phyloP scores from a whole-genome alignment of 805 yeast species.

The Monosporozyma unispora region DNA sequence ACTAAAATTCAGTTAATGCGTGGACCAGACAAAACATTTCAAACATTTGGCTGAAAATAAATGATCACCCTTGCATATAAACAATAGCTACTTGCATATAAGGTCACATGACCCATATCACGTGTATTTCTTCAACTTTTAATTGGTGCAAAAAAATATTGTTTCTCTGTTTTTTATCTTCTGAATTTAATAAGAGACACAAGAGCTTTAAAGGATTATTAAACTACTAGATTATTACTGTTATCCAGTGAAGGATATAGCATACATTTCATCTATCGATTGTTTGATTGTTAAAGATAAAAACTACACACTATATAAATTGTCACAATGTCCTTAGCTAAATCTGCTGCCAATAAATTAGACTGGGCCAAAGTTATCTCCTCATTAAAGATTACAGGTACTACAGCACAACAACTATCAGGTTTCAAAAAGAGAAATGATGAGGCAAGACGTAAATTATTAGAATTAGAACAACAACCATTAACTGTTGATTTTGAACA shows the following conservation, averaged over 20 bases:
- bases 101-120: not conserved
- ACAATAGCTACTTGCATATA: not conserved
- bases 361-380: constrained; percentile 92
- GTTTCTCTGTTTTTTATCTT: too few species aligned
- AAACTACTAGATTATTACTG: not conserved
- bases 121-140: not conserved
- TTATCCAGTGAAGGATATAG: too few species aligned
- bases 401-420: constrained; percentile 79
- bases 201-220: too few species aligned
- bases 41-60: not conserved
- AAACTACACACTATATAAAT: not conserved
- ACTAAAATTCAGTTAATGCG: not conserved
- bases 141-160: not conserved
- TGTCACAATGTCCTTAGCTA: constrained; percentile 27
- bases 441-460: constrained; percentile 82
- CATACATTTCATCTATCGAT: too few species aligned
- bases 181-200: too few species aligned
- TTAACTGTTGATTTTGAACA: constrained; percentile 70
- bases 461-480: constrained; percentile 62
- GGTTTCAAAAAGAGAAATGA: constrained; percentile 97
- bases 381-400: constrained; percentile 84
- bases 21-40: not conserved
- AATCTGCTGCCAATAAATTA: constrained; percentile 69
- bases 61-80: not conserved
- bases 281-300: too few species aligned